Percentiles rank a stretch among this genome's conserved stretches.
phyloP scores from a whole-genome alignment of 805 yeast genomes.

The Candida maltosa region DNA sequence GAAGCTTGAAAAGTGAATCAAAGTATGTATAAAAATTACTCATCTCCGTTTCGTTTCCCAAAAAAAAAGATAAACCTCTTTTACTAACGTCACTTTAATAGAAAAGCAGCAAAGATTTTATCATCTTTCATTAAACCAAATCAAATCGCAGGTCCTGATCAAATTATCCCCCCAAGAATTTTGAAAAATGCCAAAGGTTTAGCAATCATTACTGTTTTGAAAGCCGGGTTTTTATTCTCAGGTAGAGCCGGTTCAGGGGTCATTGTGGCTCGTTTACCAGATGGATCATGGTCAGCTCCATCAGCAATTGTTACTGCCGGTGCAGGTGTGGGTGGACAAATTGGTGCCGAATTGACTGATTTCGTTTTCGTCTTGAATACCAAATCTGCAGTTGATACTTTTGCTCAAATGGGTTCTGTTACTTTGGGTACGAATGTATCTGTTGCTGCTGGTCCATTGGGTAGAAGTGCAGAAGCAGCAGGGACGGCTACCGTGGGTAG shows the following conservation, averaged over 20 bases:
- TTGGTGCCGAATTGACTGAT: constrained; percentile 95
- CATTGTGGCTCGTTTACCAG: constrained; percentile 88
- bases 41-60: neutral
- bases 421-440: constrained; percentile 94
- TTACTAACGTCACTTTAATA: constrained; percentile 26
- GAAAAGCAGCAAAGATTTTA: constrained; percentile 90
- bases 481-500: constrained; percentile 86
- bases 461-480: constrained; percentile 96
- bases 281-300: constrained; percentile 97
- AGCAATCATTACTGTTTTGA: constrained; percentile 88
- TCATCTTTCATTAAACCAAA: constrained; percentile 92
- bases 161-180: constrained; percentile 85
- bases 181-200: constrained; percentile 89
- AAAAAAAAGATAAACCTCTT: neutral
- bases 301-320: constrained; percentile 95
- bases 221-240: constrained; percentile 93
- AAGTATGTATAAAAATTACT: constrained; percentile 50
- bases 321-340: constrained; percentile 98
- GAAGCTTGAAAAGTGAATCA: constrained; percentile 82
- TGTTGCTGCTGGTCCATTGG: constrained; percentile 96
- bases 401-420: constrained; percentile 90
- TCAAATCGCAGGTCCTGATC: constrained; percentile 84
- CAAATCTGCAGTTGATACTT: constrained; percentile 84
- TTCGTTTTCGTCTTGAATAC: constrained; percentile 90
- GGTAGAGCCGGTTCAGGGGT: constrained; percentile 98